Conservation (phyloP, 2,329 filamentous ascomycete genomes). For the Colletotrichum filicis region DNA sequence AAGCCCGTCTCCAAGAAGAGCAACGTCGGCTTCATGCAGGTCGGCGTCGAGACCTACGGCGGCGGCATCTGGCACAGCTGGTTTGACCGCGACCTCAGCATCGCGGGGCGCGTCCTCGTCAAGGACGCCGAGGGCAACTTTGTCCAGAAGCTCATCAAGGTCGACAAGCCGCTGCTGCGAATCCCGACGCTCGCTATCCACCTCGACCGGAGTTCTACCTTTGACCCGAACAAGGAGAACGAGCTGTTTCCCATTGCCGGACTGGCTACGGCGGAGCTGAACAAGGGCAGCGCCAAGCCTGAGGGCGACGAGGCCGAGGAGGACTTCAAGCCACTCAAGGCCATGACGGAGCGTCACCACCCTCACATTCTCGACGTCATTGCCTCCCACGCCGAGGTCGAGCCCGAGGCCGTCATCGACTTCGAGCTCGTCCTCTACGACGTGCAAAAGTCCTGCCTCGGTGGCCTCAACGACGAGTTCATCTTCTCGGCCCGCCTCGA, state of each 20-base stretch:
- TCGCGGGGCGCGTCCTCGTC: constrained; percentile 90
- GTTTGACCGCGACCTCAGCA: constrained; percentile 95
- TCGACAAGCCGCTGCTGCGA: constrained; percentile 89
- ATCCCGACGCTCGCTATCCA: constrained; percentile 96
- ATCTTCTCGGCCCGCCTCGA: constrained; percentile 96
- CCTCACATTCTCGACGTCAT: constrained; percentile 87
- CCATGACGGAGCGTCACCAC: constrained; percentile 86
- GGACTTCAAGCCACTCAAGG: constrained; percentile 79
- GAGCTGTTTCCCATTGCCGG: constrained; percentile 95
- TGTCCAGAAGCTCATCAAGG: constrained; percentile 86
- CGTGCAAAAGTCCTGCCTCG: constrained; percentile 89
- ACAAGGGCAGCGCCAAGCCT: constrained; percentile 65
- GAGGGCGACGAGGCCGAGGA: constrained; percentile 57
- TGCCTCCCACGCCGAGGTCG: constrained; percentile 79
- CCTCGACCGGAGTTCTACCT: constrained; percentile 85
- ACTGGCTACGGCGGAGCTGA: constrained; percentile 87
- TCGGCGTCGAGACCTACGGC: constrained; percentile 96
- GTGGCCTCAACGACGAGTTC: constrained; percentile 91
- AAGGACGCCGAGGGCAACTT: constrained; percentile 78
- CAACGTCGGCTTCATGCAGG: constrained; percentile 88
- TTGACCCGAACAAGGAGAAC: constrained; percentile 96
- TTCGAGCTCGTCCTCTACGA: constrained; percentile 99
- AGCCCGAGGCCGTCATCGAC: constrained; percentile 80
- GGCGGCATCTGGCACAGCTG: constrained; percentile 98
- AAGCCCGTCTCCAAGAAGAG: constrained; percentile 95